These are phyloP conservation scores for Fraxinus latifolia DNA, from an alignment of 305 asterid species.

Conservation along the genomic window DNA sequence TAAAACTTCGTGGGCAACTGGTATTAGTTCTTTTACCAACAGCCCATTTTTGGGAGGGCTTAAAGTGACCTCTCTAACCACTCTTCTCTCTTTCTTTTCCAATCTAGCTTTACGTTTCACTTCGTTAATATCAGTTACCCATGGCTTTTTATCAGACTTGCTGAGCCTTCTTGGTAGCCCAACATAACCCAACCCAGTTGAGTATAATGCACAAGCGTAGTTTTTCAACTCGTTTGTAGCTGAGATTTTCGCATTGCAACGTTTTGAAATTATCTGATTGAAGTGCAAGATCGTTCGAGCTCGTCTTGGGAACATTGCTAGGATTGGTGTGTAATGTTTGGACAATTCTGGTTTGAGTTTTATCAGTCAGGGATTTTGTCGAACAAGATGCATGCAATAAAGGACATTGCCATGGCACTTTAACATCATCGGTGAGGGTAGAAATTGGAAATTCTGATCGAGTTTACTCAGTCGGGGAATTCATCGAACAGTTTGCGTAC, in stretches of 20 bases:
- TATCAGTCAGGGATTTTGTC: constrained; percentile 26
- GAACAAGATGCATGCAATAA: constrained; percentile 19
- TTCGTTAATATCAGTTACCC: constrained; percentile 58
- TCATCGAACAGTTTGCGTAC: not conserved
- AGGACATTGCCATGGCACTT: not conserved
- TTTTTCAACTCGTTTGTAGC: not conserved
- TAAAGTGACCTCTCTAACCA: constrained; percentile 41
- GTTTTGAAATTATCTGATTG: not conserved
- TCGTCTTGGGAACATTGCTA: constrained; percentile 23
- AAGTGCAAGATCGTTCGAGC: constrained; percentile 1
- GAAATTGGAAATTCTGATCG: not conserved
- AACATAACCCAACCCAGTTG: constrained; percentile 22
- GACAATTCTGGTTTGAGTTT: constrained; percentile 10
- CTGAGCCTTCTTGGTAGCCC: constrained; percentile 44
- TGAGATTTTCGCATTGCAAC: not conserved
- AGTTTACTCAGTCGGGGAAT: not conserved
- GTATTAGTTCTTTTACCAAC: constrained; percentile 52
- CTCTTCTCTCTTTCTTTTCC: constrained; percentile 37
- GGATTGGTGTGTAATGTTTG: not conserved
- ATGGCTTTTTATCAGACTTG: constrained; percentile 52
- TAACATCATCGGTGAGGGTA: not conserved
- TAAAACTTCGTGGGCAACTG: constrained; percentile 62
- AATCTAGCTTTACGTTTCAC: constrained; percentile 46
- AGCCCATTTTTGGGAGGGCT: constrained; percentile 66
- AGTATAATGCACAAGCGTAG: constrained; percentile 23